Conservation (phyloP, 176 grass and related monocot species). For the Dactylis glomerata region DNA sequence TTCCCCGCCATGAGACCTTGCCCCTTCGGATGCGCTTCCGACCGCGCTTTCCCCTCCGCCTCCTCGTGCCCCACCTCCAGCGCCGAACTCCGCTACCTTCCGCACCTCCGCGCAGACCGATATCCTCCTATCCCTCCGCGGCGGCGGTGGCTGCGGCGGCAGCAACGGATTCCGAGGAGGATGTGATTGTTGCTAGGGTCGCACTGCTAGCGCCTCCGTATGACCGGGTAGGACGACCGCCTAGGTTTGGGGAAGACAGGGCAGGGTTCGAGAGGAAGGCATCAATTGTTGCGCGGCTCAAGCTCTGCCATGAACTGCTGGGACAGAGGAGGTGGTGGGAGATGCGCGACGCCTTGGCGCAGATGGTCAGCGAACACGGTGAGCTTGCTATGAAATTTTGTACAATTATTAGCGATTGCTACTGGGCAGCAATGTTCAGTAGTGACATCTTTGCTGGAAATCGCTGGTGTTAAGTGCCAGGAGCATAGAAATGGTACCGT, state of each 20-base stretch:
- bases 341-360: conserved; percentile 41
- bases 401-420: not conserved
- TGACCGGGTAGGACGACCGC: not conserved
- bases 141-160: not conserved
- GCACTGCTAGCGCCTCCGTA: not conserved
- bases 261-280: conserved; percentile 4
- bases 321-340: conserved; percentile 55
- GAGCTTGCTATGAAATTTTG: not conserved
- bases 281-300: conserved; percentile 28
- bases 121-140: not conserved
- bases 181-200: not conserved
- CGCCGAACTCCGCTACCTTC: not conserved
- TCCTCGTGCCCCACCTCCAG: conserved; percentile 23
- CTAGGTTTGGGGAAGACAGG: not conserved
- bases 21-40: conserved; percentile 49
- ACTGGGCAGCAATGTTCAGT: not conserved
- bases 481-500: not conserved
- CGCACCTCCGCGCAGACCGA: not conserved
- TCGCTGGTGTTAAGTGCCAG: not conserved
- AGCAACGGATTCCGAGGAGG: conserved; percentile 36
- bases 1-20: conserved; percentile 24
- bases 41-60: conserved; percentile 22
- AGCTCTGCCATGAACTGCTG: conserved; percentile 46
- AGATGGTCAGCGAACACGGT: conserved; percentile 66
- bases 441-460: not conserved